These are phyloP conservation scores for Yarrowia bubula DNA, from an alignment of 805 yeast genomes.

Conservation along the genomic window DNA sequence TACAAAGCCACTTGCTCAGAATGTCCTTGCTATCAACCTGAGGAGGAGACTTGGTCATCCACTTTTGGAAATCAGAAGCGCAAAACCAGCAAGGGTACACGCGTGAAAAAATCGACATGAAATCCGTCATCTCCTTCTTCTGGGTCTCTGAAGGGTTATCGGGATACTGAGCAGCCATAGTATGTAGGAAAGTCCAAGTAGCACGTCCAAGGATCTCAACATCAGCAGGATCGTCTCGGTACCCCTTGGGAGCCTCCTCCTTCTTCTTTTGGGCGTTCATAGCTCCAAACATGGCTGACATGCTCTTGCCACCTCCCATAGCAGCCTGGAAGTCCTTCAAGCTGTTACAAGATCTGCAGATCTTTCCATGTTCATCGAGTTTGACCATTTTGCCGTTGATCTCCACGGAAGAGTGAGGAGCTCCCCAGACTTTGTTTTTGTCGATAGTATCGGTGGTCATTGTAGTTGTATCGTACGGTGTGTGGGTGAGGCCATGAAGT, in stretches of 20 bases:
- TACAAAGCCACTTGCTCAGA: slow-evolving; percentile 88
- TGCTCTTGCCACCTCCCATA: slow-evolving; percentile 35
- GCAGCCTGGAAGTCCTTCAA: slow-evolving; percentile 76
- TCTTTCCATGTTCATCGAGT: slow-evolving; percentile 32
- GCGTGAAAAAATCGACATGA: slow-evolving; percentile 67
- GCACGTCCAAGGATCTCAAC: slow-evolving; percentile 75
- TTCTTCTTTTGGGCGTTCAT: slow-evolving; percentile 27
- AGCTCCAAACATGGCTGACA: slow-evolving; percentile 33
- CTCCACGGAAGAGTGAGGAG: slow-evolving; percentile 19
- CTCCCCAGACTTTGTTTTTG: slow-evolving; percentile 22
- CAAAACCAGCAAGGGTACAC: slow-evolving; percentile 94
- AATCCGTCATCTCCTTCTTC: slow-evolving; percentile 69
- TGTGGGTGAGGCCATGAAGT: background rate
- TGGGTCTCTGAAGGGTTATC: slow-evolving; percentile 57
- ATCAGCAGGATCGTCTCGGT: slow-evolving; percentile 79
- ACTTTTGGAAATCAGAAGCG: slow-evolving; percentile 75
- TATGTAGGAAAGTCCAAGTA: slow-evolving; percentile 89
- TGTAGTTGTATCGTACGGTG: background rate
- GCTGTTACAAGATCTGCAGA: slow-evolving; percentile 87
- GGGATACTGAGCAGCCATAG: slow-evolving; percentile 89
- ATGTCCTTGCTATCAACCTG: slow-evolving; percentile 56
- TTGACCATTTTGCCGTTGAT: slow-evolving; percentile 24
- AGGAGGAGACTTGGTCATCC: slow-evolving; percentile 49
- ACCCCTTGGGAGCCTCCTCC: slow-evolving; percentile 34
- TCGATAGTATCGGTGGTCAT: background rate